Conservation (phyloP, 305 asterid species). For the Fraxinus dipetala region DNA sequence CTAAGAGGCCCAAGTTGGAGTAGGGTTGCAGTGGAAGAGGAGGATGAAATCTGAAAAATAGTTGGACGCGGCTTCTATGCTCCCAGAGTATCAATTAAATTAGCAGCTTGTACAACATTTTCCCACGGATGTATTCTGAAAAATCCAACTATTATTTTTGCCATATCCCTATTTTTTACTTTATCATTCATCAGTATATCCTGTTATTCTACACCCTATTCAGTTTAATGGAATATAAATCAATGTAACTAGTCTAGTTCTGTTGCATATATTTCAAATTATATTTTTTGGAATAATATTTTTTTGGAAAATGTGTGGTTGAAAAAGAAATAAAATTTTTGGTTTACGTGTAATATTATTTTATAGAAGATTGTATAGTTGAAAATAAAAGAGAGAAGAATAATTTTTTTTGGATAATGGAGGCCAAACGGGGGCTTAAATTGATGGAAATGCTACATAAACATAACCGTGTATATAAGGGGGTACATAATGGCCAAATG, state of each 20-base stretch:
- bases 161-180: not conserved
- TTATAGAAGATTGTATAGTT: too few species aligned
- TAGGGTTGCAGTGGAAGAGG: constrained; percentile 53
- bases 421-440: too few species aligned
- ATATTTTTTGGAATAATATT: too few species aligned
- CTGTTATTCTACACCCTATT: not conserved
- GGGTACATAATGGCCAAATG: too few species aligned
- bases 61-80: constrained; percentile 49
- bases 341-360: too few species aligned
- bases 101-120: not conserved
- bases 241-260: not conserved
- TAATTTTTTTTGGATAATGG: too few species aligned
- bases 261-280: too few species aligned
- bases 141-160: not conserved
- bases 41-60: constrained; percentile 41
- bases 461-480: too few species aligned
- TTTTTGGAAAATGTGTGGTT: too few species aligned
- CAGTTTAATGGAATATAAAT: not conserved
- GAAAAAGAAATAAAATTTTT: too few species aligned
- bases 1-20: constrained; percentile 62
- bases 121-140: constrained; percentile 9
- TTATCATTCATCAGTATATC: not conserved
- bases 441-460: too few species aligned
- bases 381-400: too few species aligned
- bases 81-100: constrained; percentile 42